phyloP scores from a whole-genome alignment of 768 basidiomycete species.

The Naematelia aurantialba region DNA sequence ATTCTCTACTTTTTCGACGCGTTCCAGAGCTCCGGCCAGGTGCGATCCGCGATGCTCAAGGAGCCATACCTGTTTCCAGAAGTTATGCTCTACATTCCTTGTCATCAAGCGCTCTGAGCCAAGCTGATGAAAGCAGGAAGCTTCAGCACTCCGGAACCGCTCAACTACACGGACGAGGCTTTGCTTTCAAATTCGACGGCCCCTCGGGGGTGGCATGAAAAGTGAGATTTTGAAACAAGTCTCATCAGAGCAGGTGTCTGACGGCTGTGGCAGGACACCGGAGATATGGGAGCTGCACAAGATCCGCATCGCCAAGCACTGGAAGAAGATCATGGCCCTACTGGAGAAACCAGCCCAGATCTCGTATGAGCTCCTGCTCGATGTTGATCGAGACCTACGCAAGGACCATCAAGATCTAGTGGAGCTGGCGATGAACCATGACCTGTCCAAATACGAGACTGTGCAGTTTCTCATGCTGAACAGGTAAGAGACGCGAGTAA shows the following conservation, averaged over 20 bases:
- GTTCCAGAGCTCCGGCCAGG: constrained; percentile 3
- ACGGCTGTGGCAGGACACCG: not conserved
- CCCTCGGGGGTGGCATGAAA: not conserved
- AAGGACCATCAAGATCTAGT: not conserved
- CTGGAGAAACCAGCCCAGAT: not conserved
- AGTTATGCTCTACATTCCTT: not conserved
- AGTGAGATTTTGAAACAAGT: constrained; percentile 1
- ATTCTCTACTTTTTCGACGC: constrained; percentile 5
- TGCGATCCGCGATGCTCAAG: not conserved
- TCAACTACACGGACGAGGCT: constrained; percentile 4
- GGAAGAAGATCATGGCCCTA: not conserved
- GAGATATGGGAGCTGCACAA: constrained; percentile 1
- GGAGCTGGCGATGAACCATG: not conserved
- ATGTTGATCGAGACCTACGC: constrained; percentile 4
- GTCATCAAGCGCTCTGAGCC: no score
- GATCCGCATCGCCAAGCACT: not conserved
- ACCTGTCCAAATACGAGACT: not conserved
- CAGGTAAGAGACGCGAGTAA: not conserved
- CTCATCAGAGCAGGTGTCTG: not conserved
- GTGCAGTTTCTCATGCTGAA: not conserved
- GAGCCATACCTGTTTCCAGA: not conserved
- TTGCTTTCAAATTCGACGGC: not conserved
- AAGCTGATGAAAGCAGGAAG: not conserved
- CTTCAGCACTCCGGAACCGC: constrained; percentile 2
- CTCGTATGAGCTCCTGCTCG: not conserved